Conservation (phyloP, 345 rosid species). For the Noccaea caerulescens region DNA sequence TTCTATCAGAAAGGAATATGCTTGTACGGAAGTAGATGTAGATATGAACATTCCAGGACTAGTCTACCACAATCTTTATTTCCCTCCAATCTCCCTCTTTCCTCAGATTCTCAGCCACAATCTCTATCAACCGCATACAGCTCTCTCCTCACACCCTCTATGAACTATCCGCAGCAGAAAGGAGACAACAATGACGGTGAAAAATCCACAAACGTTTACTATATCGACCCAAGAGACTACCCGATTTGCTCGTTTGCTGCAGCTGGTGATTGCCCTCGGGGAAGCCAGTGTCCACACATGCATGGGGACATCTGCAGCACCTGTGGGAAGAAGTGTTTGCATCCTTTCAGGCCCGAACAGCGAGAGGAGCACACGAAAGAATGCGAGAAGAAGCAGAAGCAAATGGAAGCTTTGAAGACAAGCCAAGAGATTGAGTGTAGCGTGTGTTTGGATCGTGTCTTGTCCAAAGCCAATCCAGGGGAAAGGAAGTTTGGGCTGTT, state of each 20-base stretch:
- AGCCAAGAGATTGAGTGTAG: slow-evolving; percentile 88
- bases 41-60: slow-evolving; percentile 75
- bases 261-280: slow-evolving; percentile 79
- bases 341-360: slow-evolving; percentile 82
- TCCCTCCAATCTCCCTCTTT: slow-evolving; percentile 46
- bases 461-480: slow-evolving; percentile 70
- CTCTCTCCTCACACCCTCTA: slow-evolving; percentile 46
- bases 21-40: slow-evolving; percentile 79
- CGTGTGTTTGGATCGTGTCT: slow-evolving; percentile 80
- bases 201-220: slow-evolving; percentile 44
- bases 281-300: slow-evolving; percentile 77
- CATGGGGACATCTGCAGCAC: slow-evolving; percentile 88
- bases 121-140: slow-evolving; percentile 46
- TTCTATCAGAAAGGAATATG: slow-evolving; percentile 91
- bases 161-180: slow-evolving; percentile 43
- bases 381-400: slow-evolving; percentile 78
- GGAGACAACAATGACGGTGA: slow-evolving; percentile 44
- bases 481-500: slow-evolving; percentile 85
- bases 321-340: slow-evolving; percentile 86
- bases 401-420: slow-evolving; percentile 67
- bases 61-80: slow-evolving; percentile 53
- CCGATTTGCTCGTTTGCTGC: slow-evolving; percentile 89
- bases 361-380: slow-evolving; percentile 73
- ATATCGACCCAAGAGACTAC: slow-evolving; percentile 56
- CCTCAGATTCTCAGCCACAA: slow-evolving; percentile 34